Evolutionary conservation across 2,329 filamentous ascomycete genomes (phyloP), one percentile per base, ranked within the genome.

Genomic region (Fusarium drepaniforme): DNA sequence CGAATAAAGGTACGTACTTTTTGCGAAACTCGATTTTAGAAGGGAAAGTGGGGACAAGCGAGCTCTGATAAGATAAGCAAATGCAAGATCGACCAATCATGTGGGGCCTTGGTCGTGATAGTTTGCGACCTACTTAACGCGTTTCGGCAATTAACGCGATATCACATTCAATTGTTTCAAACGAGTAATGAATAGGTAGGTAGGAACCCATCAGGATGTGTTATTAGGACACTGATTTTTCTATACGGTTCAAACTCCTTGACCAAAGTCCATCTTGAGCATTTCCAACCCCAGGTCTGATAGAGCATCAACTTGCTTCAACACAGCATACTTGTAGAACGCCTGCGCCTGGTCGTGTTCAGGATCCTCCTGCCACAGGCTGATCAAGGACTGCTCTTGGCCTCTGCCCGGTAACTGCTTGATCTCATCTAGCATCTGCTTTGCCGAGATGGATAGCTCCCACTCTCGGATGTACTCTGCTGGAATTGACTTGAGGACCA

Each of bases 291-390:
- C 88, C 37, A 90, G 79, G 3, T 78, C 79, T 4, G 88, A 85
- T 65, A 91, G 77, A n/a, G 81, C 79, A 62, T 84, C 82, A 21
- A 91, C 78, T 37, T 87, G 87, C 66, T 84, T 81, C 25, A 88
- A 78, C 12, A 91, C 85, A n/a, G 83, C 84, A 65, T 83, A 84
- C 37, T 86, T 82, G 74, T 89, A 89, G 72, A 90, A 90, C 1
- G 81, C 77, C n/a, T 77, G 81, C 3, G 83, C 85, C 37, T 83
- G 81, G 1, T 83, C 80, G 35, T 81, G 81, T 4, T 81, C 80
- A 0, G 85, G 87, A 37, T 87, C 80, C 35, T 79, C 78, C 28
- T 77, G 80, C 86, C 89, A 90, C 6, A 81, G 79, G 35, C 81
- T 77, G 42, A 90, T 84, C 35, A 89, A 71, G 0, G 78, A 80